phyloP scores from a whole-genome alignment of 2,329 filamentous ascomycete genomes.

The Xylariaceae sp. region DNA sequence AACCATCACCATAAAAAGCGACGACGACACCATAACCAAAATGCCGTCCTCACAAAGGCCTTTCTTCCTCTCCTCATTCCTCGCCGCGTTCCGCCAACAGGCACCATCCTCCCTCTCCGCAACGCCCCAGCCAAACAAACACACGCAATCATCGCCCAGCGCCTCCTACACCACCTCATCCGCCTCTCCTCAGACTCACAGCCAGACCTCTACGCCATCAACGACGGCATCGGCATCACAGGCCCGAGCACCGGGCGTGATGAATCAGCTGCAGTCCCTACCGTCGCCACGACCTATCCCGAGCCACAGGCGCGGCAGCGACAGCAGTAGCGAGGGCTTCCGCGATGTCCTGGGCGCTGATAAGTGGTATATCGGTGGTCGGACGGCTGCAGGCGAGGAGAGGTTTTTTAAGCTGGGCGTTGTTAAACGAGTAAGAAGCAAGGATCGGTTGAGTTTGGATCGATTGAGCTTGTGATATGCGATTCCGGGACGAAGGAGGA shows the following conservation, averaged over 20 bases:
- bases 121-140: slow-evolving; percentile 31
- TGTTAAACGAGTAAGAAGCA: slow-evolving; percentile 65
- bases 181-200: slow-evolving; percentile 20
- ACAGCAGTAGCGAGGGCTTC: slow-evolving; percentile 72
- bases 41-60: slow-evolving; percentile 33
- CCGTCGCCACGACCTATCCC: slow-evolving; percentile 31
- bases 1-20: slow-evolving; percentile 2
- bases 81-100: slow-evolving; percentile 33
- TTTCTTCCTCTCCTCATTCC: slow-evolving; percentile 33
- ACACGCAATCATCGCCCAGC: slow-evolving; percentile 18
- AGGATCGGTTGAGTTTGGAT: slow-evolving; percentile 69
- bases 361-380: slow-evolving; percentile 77
- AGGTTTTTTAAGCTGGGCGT: slow-evolving; percentile 77
- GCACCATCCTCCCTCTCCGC: slow-evolving; percentile 27
- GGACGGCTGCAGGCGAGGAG: slow-evolving; percentile 72
- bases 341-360: slow-evolving; percentile 65
- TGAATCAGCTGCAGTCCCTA: slow-evolving; percentile 30
- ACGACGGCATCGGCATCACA: slow-evolving; percentile 17
- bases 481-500: too few relatives aligned
- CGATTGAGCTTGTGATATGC: slow-evolving; percentile 61
- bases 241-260: slow-evolving; percentile 16
- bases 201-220: slow-evolving; percentile 5
- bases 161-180: slow-evolving; percentile 11
- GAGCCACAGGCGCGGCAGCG: slow-evolving; percentile 59
- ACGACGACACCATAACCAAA: slow-evolving; percentile 7